Evolutionary conservation across 108 stramenopile species (phyloP).

Genomic region (Discostella stelligeroides): DNA sequence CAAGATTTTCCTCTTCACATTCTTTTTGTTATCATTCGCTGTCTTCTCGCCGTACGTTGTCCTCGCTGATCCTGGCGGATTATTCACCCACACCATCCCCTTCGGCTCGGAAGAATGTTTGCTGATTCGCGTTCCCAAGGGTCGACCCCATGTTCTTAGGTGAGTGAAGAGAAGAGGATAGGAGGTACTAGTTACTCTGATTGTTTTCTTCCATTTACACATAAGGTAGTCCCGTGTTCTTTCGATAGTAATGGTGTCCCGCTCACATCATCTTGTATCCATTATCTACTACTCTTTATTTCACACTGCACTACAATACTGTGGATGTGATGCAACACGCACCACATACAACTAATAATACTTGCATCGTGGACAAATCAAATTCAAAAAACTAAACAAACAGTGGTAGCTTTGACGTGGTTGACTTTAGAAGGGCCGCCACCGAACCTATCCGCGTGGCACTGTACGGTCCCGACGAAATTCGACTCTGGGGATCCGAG

Average conservation of each 20-base stretch:
- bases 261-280: no score
- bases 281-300: no score
- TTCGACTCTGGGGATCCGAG: conserved; percentile 37
- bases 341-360: no score
- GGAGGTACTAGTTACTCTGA: no score
- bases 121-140: conserved; percentile 34
- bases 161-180: no score
- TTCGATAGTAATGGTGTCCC: no score
- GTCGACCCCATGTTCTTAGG: conserved; percentile 27
- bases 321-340: no score
- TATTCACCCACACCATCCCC: conserved; percentile 35
- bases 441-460: conserved; percentile 45
- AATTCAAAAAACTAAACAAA: conserved; percentile 1
- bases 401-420: conserved; percentile 43
- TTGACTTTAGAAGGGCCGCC: conserved; percentile 33
- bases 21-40: not conserved
- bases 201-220: no score
- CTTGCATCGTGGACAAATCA: no score
- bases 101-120: conserved; percentile 49
- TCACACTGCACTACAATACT: no score
- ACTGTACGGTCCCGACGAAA: conserved; percentile 33
- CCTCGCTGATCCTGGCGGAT: conserved; percentile 18
- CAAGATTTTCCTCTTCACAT: not conserved
- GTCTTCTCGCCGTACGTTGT: not conserved
- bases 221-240: no score